Conservation (phyloP, 2,329 filamentous ascomycete genomes). For the Trichoderma sp. region DNA sequence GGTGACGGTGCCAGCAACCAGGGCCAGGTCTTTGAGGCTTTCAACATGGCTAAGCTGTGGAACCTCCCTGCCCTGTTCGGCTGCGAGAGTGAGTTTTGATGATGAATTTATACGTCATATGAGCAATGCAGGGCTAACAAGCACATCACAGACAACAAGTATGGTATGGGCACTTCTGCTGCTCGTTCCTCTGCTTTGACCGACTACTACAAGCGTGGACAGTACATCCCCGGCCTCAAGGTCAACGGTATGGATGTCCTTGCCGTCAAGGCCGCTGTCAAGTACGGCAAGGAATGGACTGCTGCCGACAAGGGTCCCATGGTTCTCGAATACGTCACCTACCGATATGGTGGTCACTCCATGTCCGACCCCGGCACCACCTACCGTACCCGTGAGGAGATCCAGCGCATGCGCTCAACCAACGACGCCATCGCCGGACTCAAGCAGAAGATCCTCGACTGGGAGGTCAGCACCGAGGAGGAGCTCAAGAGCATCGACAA, state of each 20-base stretch:
- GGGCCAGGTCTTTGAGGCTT: constrained; percentile 98
- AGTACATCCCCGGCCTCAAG: constrained; percentile 99
- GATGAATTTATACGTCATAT: neutral
- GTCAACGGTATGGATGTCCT: constrained; percentile 99
- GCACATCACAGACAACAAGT: constrained; percentile 83
- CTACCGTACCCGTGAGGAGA: constrained; percentile 98
- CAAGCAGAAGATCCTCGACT: constrained; percentile 97
- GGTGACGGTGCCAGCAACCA: constrained; percentile 99
- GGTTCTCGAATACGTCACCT: constrained; percentile 98
- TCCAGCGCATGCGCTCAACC: constrained; percentile 98
- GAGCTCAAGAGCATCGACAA: constrained; percentile 97
- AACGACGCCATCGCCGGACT: constrained; percentile 97
- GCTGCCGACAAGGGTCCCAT: constrained; percentile 82
- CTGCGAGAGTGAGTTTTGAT: constrained; percentile 79
- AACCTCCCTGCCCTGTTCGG: constrained; percentile 92
- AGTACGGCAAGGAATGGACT: constrained; percentile 89
- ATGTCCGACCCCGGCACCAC: constrained; percentile 99
- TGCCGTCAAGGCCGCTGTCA: constrained; percentile 91
- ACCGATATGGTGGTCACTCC: constrained; percentile 98
- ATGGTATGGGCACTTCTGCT: constrained; percentile 98
- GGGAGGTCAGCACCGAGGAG: constrained; percentile 85
- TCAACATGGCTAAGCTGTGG: constrained; percentile 99
- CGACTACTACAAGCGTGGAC: constrained; percentile 99
- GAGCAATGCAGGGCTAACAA: neutral
- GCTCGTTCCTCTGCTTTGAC: constrained; percentile 91